Evolutionary conservation across 176 grass and related monocot species (phyloP).

Genomic region (Raddia distichophylla): DNA sequence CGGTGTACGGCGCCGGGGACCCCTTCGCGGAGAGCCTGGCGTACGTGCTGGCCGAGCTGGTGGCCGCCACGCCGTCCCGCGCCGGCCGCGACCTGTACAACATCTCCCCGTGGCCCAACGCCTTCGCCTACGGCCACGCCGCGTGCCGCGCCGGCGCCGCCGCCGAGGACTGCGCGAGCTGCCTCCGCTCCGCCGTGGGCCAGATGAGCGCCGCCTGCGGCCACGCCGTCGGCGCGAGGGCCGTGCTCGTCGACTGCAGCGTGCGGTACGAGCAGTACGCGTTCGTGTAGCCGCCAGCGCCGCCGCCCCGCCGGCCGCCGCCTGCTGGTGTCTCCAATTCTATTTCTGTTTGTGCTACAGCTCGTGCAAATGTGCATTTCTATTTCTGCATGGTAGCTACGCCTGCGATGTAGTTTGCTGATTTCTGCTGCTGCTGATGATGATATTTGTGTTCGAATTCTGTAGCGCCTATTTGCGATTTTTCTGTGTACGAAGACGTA

Average conservation of each 20-base stretch:
- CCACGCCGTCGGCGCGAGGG: conserved; percentile 52
- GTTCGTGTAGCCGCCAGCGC: conserved; percentile 14
- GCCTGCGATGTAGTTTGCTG: no score
- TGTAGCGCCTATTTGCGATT: no score
- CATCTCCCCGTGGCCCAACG: conserved; percentile 61
- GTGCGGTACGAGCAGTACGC: conserved; percentile 63
- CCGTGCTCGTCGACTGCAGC: conserved; percentile 58
- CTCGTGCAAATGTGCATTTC: neutral
- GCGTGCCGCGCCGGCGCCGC: conserved; percentile 17
- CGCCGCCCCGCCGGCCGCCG: neutral
- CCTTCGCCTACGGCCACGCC: conserved; percentile 66
- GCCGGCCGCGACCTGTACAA: conserved; percentile 27
- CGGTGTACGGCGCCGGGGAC: conserved; percentile 48
- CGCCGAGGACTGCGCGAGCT: conserved; percentile 39
- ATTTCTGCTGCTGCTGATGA: no score
- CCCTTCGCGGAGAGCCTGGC: conserved; percentile 57
- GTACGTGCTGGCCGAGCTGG: conserved; percentile 51
- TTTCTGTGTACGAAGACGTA: no score
- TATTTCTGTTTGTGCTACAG: no score
- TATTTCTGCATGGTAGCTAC: no score
- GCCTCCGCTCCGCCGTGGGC: conserved; percentile 44
- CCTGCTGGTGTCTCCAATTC: no score
- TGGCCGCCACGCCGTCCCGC: conserved; percentile 29
- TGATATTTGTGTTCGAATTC: no score
- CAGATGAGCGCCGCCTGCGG: conserved; percentile 47